Evolutionary conservation across 2,329 filamentous ascomycete species (phyloP).

Genomic region (Parascedosporium putredinis): DNA sequence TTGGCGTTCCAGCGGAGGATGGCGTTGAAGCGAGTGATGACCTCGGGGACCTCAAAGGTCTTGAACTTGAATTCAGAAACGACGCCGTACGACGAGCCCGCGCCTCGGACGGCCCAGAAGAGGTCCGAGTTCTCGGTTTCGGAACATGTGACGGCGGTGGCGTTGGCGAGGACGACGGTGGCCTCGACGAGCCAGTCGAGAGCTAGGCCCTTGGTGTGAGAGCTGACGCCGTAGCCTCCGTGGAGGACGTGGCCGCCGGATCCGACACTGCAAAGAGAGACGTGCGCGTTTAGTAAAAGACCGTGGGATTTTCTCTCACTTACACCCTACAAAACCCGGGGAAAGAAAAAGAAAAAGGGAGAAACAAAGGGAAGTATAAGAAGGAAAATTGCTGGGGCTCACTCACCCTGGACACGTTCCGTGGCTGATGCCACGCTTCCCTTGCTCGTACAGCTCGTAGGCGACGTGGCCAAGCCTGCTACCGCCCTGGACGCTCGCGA

Average conservation of each 20-base stretch:
- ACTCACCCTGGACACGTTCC: conserved; percentile 28
- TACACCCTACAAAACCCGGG: too few relatives aligned
- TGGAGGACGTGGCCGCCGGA: conserved; percentile 35
- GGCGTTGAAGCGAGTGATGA: conserved; percentile 19
- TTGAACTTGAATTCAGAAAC: conserved; percentile 27
- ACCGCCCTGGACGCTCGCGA: conserved; percentile 29
- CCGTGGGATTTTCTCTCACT: too few relatives aligned
- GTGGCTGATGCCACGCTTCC: conserved; percentile 28
- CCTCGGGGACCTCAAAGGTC: conserved; percentile 25
- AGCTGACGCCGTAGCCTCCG: conserved; percentile 23
- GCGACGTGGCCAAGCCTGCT: conserved; percentile 33
- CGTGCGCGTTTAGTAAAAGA: too few relatives aligned
- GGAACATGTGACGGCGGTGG: conserved; percentile 20
- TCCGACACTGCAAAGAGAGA: conserved; percentile 22
- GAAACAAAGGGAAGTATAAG: neutral
- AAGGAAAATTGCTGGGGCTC: too few relatives aligned
- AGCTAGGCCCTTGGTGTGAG: conserved; percentile 17
- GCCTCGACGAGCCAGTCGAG: conserved; percentile 25
- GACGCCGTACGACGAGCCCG: conserved; percentile 30
- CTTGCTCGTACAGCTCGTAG: conserved; percentile 21
- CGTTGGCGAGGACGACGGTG: conserved; percentile 26
- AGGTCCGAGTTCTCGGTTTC: conserved; percentile 25
- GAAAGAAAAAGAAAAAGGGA: too few relatives aligned
- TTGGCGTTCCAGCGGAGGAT: conserved; percentile 10
- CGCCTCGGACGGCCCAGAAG: conserved; percentile 32